These are phyloP conservation scores for Plasmodium yoelii DNA, from an alignment of 169 alveolate genomes.

Conservation along the genomic window DNA sequence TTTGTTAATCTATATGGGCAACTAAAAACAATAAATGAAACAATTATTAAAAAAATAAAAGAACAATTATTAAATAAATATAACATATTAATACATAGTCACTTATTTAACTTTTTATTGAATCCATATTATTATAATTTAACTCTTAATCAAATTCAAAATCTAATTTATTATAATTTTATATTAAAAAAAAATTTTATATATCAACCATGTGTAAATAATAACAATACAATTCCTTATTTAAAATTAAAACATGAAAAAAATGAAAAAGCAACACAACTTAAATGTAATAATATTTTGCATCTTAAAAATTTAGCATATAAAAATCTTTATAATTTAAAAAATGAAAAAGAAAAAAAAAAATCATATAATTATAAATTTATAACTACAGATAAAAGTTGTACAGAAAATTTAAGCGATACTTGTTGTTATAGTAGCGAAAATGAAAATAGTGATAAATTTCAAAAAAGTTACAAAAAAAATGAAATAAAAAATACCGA, in stretches of 20 bases:
- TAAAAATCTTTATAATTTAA: neutral
- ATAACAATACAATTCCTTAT: neutral
- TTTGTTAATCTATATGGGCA: slow-evolving; percentile 28
- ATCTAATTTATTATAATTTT: slow-evolving; percentile 34
- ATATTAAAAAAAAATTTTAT: slow-evolving; percentile 7
- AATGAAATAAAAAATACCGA: neutral
- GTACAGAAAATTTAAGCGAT: neutral
- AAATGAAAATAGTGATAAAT: neutral
- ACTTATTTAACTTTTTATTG: slow-evolving; percentile 32
- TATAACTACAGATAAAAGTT: neutral
- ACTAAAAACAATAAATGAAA: slow-evolving; percentile 17
- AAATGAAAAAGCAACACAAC: neutral
- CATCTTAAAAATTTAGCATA: neutral
- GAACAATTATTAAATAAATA: slow-evolving; percentile 12
- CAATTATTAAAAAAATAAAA: slow-evolving; percentile 27
- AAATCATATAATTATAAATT: neutral
- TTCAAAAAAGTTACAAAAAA: neutral
- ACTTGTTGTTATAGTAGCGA: neutral
- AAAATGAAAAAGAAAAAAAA: neutral
- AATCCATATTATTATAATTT: slow-evolving; percentile 55
- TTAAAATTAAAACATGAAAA: neutral
- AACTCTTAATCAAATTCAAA: slow-evolving; percentile 33
- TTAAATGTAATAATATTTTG: neutral
- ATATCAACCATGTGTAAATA: neutral
- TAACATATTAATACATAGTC: slow-evolving; percentile 16